phyloP scores from a whole-genome alignment of 768 basidiomycete genomes.

The Suillus variegatus region DNA sequence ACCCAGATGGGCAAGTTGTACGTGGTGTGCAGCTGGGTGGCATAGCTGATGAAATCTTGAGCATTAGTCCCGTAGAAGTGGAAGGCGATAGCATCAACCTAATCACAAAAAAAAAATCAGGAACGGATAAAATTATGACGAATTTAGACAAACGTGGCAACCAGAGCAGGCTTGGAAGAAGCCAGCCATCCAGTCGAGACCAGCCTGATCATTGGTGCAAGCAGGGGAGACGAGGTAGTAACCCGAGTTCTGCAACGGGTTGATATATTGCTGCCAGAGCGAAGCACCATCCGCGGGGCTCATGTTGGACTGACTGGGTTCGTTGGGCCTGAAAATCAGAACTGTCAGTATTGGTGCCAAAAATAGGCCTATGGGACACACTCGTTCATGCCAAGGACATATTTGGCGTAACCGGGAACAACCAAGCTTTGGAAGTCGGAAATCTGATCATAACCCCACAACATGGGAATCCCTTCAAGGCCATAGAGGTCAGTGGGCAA shows the following conservation, averaged over 20 bases:
- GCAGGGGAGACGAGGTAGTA: conserved; percentile 67
- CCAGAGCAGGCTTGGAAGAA: conserved; percentile 56
- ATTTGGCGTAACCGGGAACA: conserved; percentile 49
- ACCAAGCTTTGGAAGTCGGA: conserved; percentile 48
- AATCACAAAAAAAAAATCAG: conserved; percentile 3
- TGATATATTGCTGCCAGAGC: conserved; percentile 63
- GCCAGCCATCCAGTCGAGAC: conserved; percentile 61
- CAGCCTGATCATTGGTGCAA: conserved; percentile 58
- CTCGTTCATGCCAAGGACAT: conserved; percentile 75
- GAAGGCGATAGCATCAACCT: conserved; percentile 59
- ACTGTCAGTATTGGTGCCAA: conserved; percentile 8
- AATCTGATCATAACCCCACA: conserved; percentile 65
- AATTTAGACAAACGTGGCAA: conserved; percentile 48
- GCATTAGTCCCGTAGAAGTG: conserved; percentile 70
- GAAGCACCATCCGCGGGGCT: conserved; percentile 45
- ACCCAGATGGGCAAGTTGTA: conserved; percentile 53
- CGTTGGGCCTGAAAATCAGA: conserved; percentile 58
- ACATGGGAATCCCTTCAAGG: conserved; percentile 61
- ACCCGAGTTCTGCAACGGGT: conserved; percentile 56
- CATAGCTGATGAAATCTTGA: conserved; percentile 52
- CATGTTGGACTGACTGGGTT: conserved; percentile 62
- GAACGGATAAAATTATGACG: not conserved
- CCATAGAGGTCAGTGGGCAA: conserved; percentile 46
- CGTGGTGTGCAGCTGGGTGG: conserved; percentile 44
- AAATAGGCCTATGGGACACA: conserved; percentile 33